Evolutionary conservation across 2,329 filamentous ascomycete species (phyloP), one percentile per base, ranked within the genome.

Genomic region (Fusarium graminum): DNA sequence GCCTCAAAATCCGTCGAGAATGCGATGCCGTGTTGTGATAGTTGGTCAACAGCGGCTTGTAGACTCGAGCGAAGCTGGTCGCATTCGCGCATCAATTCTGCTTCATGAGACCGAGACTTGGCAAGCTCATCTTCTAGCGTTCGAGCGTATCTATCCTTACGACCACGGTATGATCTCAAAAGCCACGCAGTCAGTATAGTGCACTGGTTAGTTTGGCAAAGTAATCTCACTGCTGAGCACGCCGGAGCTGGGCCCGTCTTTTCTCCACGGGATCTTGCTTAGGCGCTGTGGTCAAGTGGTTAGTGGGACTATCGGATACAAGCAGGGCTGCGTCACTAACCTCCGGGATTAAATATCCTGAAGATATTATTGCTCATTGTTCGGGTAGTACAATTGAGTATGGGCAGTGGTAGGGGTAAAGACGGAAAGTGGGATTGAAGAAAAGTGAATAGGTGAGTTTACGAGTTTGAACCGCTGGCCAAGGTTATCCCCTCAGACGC

Each of bases 321-420:
- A 19, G 6, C 34, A n/a, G 11, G 22, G 9, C 9, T 46, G 32
- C 14, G 5, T 16, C 7, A 60, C 65, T 22, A 4, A 76, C 75
- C 75, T 16, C 52, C 59, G 8, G 75, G 75, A 9, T 76, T 77
- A n/a, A 77, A 77, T 4, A 77, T 76, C 19, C 74, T 74, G 28
- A 77, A 77, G 28, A 77, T 75, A 38, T 56, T 65, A 19, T 57
- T 55, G 30, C 55, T 36, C 69, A 72, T 72, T 13, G 25, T 26
- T 25, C 19, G 14, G 16, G 19, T 32, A 10, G n/a, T 6, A 19
- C 12, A 11, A 36, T 13, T 14, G 2, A 39, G 13, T n/a, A 22
- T 38, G 19, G 34, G n/a, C 29, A 7, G 2, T 3, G 6, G 9
- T 22, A 28, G 13, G 10, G 25, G 52, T 45, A 26, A 44, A 59